Percentiles rank a stretch among this genome's conserved stretches.
Conservation (phyloP, 345 rosid genomes). For the Mangifera indica region DNA sequence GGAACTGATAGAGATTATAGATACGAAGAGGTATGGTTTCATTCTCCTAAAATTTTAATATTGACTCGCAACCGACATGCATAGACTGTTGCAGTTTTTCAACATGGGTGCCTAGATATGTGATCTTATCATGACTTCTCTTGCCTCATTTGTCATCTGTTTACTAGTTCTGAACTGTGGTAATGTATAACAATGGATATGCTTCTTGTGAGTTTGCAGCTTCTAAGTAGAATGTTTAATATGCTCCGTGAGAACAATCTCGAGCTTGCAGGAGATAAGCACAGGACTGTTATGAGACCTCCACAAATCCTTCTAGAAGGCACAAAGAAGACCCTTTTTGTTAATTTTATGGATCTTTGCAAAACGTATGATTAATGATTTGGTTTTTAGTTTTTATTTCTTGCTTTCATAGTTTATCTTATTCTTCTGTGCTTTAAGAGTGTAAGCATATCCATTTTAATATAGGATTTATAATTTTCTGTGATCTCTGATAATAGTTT, state of each 20-base stretch:
- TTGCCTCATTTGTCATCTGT: background rate
- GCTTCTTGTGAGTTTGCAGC: slow-evolving; percentile 41
- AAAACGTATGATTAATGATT: slow-evolving; percentile 52
- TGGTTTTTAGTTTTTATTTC: background rate
- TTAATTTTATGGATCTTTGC: slow-evolving; percentile 97
- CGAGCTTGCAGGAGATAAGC: slow-evolving; percentile 95
- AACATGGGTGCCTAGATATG: background rate
- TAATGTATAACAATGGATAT: no score
- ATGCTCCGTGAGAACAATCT: slow-evolving; percentile 93
- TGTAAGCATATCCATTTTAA: no score
- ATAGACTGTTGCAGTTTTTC: background rate
- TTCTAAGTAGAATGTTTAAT: slow-evolving; percentile 82
- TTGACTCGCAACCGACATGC: background rate
- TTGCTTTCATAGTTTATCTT: no score
- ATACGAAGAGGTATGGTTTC: slow-evolving; percentile 69
- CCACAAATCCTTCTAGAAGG: slow-evolving; percentile 99
- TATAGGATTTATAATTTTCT: background rate
- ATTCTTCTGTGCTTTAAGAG: background rate
- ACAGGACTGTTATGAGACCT: slow-evolving; percentile 97
- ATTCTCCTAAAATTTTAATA: background rate
- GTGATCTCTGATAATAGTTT: background rate
- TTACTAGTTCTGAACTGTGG: background rate
- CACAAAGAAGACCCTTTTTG: slow-evolving; percentile 95
- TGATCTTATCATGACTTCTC: background rate
- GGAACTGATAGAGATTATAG: slow-evolving; percentile 85